Conservation (phyloP, 768 basidiomycete genomes). For the Boletus edulis region DNA sequence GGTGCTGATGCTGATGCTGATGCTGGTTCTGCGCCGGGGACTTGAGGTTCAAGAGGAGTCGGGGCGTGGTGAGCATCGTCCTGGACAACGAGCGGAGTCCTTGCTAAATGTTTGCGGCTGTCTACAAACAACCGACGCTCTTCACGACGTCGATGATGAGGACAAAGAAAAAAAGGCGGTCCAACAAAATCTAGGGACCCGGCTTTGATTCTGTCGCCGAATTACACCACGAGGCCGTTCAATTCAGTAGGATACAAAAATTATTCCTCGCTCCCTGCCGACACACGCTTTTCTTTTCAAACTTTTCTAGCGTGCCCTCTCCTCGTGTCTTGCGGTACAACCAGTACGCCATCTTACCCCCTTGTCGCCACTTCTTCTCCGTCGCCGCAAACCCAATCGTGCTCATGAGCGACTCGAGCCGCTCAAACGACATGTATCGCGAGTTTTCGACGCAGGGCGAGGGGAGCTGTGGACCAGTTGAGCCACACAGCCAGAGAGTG, state of each 20-base stretch:
- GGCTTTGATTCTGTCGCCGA: neutral
- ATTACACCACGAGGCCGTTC: slow-evolving; percentile 1
- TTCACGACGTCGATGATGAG: slow-evolving; percentile 11
- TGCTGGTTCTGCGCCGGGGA: slow-evolving; percentile 21
- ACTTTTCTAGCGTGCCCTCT: slow-evolving; percentile 21
- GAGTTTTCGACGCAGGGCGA: slow-evolving; percentile 85
- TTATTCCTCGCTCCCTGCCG: slow-evolving; percentile 78
- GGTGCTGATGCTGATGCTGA: slow-evolving; percentile 5
- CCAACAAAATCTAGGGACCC: slow-evolving; percentile 8
- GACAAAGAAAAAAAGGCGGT: slow-evolving; percentile 5
- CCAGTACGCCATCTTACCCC: slow-evolving; percentile 89
- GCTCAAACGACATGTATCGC: slow-evolving; percentile 67
- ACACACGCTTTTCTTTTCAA: slow-evolving; percentile 55
- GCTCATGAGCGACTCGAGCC: slow-evolving; percentile 55
- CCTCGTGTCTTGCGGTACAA: slow-evolving; percentile 54
- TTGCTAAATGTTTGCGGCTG: slow-evolving; percentile 25
- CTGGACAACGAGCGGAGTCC: slow-evolving; percentile 11
- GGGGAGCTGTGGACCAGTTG: slow-evolving; percentile 57
- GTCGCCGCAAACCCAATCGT: slow-evolving; percentile 62
- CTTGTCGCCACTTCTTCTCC: slow-evolving; percentile 57
- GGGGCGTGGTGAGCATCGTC: slow-evolving; percentile 35
- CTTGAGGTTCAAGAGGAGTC: slow-evolving; percentile 34
- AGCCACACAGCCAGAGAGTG: slow-evolving; percentile 3
- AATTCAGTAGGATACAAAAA: slow-evolving; percentile 55
- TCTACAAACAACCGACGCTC: slow-evolving; percentile 32